Evolutionary conservation across 2,329 filamentous ascomycete genomes (phyloP).

Genomic region (Neoarthrinium moseri): DNA sequence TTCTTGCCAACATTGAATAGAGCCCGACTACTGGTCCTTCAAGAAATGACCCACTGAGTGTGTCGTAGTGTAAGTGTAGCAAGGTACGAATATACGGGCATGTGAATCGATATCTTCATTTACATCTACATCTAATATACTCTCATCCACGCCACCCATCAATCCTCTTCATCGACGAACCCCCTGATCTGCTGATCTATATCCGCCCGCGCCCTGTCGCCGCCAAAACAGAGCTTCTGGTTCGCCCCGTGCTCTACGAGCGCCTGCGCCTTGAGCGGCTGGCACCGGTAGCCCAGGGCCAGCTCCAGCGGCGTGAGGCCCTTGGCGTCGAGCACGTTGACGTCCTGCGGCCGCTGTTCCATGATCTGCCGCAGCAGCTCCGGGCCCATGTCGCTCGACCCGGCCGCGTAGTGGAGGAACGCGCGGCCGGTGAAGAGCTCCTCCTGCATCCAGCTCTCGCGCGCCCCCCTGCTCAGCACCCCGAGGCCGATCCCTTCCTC

Average conservation of each 20-base stretch:
- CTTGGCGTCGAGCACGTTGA: not conserved
- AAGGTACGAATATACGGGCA: too few relatives aligned
- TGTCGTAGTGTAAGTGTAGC: too few relatives aligned
- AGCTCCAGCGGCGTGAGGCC: constrained; percentile 1
- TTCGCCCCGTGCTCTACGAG: not conserved
- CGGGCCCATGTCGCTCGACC: not conserved
- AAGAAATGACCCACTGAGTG: too few relatives aligned
- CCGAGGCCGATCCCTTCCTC: not conserved
- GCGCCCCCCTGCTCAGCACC: not conserved
- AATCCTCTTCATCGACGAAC: not conserved
- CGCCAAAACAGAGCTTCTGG: not conserved
- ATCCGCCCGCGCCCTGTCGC: constrained; percentile 1
- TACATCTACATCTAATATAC: not conserved
- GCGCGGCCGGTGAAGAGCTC: not conserved
- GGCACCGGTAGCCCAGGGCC: constrained; percentile 2
- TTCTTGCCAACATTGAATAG: too few relatives aligned
- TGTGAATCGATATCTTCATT: too few relatives aligned
- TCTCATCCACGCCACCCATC: not conserved
- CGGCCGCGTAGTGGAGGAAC: constrained; percentile 1
- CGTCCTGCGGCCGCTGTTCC: not conserved
- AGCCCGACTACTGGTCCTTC: too few relatives aligned
- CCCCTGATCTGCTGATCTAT: not conserved
- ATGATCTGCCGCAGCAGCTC: not conserved
- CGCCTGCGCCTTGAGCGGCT: not conserved
- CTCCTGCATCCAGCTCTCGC: constrained; percentile 1